Conservation (phyloP, 352 stramenopile genomes). For the Thraustotheca clavata region DNA sequence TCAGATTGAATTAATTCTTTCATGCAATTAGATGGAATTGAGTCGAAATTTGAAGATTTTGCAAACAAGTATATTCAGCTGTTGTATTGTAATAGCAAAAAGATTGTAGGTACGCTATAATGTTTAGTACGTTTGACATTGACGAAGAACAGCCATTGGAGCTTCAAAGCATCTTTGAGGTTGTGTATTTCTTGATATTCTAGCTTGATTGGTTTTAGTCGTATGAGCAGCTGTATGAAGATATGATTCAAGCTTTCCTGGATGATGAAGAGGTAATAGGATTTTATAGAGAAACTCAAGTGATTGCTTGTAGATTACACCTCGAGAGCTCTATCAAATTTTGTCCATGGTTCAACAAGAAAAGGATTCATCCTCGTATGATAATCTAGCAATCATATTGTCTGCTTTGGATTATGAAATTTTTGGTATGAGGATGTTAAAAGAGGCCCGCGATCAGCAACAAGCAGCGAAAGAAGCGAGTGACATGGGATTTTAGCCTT, state of each 20-base stretch:
- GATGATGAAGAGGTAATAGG: not conserved
- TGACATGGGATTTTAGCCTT: conserved; percentile 5
- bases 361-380: not conserved
- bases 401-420: not conserved
- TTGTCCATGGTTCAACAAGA: not conserved
- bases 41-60: not conserved
- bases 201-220: not conserved
- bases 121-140: not conserved
- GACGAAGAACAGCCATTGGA: conserved; percentile 3
- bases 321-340: not conserved
- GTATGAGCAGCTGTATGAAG: not conserved
- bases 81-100: not conserved
- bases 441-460: not conserved
- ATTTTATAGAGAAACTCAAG: not conserved
- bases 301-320: not conserved
- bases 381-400: not conserved
- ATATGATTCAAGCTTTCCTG: not conserved
- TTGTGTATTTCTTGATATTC: not conserved
- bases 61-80: not conserved
- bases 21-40: not conserved
- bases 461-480: not conserved
- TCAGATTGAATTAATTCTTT: not conserved
- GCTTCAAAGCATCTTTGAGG: not conserved
- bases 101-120: not conserved
- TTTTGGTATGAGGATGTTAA: not conserved